A percentile compares a stretch with the other conserved stretches of the same genome.
These are phyloP conservation scores for Arthrobotrys iridis DNA, from an alignment of 2,329 filamentous ascomycete genomes.

Conservation along the genomic window DNA sequence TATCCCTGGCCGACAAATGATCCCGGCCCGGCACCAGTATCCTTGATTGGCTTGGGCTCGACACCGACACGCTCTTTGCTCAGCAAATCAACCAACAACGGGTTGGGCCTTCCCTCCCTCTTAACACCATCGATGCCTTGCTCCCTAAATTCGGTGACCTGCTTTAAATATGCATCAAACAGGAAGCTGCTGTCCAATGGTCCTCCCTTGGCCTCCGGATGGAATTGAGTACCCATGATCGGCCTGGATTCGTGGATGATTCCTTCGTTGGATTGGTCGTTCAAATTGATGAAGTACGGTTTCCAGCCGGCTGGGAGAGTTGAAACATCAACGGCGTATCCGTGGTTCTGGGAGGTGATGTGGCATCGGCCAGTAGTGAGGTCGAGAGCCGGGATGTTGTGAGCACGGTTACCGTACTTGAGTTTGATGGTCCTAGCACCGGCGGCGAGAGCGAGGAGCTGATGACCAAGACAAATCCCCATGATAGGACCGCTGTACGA, in stretches of 20 bases:
- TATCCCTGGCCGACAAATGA: constrained; percentile 40
- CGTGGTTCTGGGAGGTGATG: constrained; percentile 98
- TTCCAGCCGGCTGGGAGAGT: constrained; percentile 89
- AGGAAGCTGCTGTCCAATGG: constrained; percentile 95
- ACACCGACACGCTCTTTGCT: constrained; percentile 96
- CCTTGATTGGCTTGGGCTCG: constrained; percentile 71
- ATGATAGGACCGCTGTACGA: constrained; percentile 90
- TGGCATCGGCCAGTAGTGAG: constrained; percentile 96
- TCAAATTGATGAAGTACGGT: constrained; percentile 98
- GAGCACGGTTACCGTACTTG: constrained; percentile 98
- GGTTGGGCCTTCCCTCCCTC: constrained; percentile 82
- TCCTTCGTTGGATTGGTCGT: constrained; percentile 94
- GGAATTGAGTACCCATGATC: constrained; percentile 99
- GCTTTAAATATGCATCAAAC: constrained; percentile 95
- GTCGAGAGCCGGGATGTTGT: constrained; percentile 97
- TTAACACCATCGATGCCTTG: constrained; percentile 64
- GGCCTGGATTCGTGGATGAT: constrained; percentile 96
- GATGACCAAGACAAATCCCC: constrained; percentile 97
- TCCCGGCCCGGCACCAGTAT: neutral
- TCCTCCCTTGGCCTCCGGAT: constrained; percentile 96
- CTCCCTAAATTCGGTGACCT: constrained; percentile 76
- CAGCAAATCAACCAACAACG: constrained; percentile 87
- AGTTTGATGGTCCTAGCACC: constrained; percentile 94
- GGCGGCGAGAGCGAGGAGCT: constrained; percentile 88
- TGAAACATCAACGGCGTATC: constrained; percentile 88